Evolutionary conservation across 106 monocot genomes (phyloP).

Genomic region (Iris macrosiphon): DNA sequence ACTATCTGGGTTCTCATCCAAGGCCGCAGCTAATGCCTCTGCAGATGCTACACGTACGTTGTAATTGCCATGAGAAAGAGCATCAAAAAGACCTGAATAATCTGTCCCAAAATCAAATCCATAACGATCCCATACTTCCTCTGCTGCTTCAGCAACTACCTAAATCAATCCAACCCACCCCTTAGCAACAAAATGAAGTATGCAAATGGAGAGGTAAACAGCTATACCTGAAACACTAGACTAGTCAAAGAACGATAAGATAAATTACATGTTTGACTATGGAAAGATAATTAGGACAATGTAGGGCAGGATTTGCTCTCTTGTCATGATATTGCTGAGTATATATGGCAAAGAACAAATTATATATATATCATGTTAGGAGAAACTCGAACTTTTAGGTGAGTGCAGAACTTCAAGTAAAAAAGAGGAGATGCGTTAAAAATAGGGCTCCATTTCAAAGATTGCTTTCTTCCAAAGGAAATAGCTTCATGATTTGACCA

Average conservation of each 20-base stretch:
- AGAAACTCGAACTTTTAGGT: too few species aligned
- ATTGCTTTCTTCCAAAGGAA: neutral
- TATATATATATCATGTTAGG: too few species aligned
- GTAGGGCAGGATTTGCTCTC: too few species aligned
- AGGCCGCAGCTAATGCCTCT: constrained; percentile 87
- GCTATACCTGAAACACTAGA: neutral
- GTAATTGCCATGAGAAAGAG: constrained; percentile 79
- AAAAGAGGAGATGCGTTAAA: too few species aligned
- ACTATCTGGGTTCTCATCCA: constrained; percentile 84
- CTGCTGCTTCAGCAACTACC: constrained; percentile 90
- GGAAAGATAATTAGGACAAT: too few species aligned
- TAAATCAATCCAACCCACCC: constrained; percentile 13
- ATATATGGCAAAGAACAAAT: too few species aligned
- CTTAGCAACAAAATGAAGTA: neutral
- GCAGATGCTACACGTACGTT: constrained; percentile 87
- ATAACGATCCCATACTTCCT: constrained; percentile 89
- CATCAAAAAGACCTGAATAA: constrained; percentile 80
- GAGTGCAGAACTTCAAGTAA: too few species aligned
- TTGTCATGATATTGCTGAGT: too few species aligned
- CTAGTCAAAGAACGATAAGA: neutral
- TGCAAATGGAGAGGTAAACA: neutral
- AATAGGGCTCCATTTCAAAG: too few species aligned
- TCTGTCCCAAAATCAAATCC: constrained; percentile 92
- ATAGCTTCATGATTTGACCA: neutral
- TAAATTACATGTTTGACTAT: too few species aligned